phyloP scores from a whole-genome alignment of 495 filamentous ascomycete genomes.

The Annulohypoxylon maeteangense region DNA sequence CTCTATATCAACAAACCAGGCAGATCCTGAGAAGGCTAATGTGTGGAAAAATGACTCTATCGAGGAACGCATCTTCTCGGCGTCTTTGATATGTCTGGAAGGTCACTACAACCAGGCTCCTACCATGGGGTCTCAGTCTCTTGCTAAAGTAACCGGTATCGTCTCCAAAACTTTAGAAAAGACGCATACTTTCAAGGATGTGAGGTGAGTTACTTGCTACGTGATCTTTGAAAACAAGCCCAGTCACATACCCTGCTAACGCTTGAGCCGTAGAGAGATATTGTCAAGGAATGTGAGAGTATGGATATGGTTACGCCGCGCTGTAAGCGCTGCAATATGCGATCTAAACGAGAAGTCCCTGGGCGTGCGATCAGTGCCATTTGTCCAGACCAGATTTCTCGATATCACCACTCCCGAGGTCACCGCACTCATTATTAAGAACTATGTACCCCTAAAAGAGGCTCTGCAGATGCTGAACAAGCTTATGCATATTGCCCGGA shows the following conservation, averaged over 20 bases:
- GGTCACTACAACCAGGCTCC: conserved; percentile 63
- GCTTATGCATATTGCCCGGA: conserved; percentile 83
- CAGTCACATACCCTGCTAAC: conserved; percentile 37
- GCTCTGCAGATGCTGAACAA: conserved; percentile 88
- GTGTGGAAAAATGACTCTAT: conserved; percentile 48
- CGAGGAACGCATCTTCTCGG: conserved; percentile 66
- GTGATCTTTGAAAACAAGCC: conserved; percentile 44
- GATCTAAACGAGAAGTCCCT: conserved; percentile 70
- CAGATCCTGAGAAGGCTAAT: conserved; percentile 18
- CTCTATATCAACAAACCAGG: conserved; percentile 18
- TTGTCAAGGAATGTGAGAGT: conserved; percentile 69
- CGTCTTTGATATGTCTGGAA: conserved; percentile 64
- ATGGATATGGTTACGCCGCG: conserved; percentile 71
- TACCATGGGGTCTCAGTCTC: conserved; percentile 59
- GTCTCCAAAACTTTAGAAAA: conserved; percentile 64
- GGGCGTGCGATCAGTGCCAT: conserved; percentile 54
- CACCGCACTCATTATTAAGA: conserved; percentile 80
- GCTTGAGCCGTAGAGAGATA: conserved; percentile 60
- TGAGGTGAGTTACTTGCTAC: conserved; percentile 56
- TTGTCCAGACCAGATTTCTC: conserved; percentile 55
- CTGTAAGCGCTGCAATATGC: conserved; percentile 64
- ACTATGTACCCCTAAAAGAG: conserved; percentile 77
- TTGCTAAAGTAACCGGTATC: conserved; percentile 60
- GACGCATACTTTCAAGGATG: conserved; percentile 62
- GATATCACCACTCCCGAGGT: conserved; percentile 66